Percentiles rank a stretch among this genome's conserved stretches.
Evolutionary conservation across 495 filamentous ascomycete genomes (phyloP).

Genomic region (Podospora tetraspora): DNA sequence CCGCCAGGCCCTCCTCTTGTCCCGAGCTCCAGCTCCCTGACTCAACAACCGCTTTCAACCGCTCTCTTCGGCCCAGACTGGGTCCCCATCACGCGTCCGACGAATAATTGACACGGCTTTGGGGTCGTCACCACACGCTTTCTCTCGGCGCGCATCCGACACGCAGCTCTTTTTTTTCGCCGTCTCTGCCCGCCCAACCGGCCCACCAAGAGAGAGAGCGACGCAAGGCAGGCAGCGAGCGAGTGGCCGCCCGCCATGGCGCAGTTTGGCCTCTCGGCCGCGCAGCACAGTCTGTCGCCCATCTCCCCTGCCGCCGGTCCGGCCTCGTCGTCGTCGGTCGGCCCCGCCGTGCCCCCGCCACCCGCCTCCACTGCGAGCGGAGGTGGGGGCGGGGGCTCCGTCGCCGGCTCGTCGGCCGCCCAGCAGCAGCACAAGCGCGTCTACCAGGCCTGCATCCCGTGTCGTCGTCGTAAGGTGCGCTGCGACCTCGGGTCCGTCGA

Average conservation of each 20-base stretch:
- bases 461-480: constrained; percentile 84
- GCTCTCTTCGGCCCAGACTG: constrained; percentile 16
- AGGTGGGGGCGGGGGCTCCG: constrained; percentile 5
- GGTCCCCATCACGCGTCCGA: constrained; percentile 1
- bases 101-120: constrained; percentile 6
- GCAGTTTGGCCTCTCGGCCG: constrained; percentile 26
- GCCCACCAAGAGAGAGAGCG: background rate
- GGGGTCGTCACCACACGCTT: background rate
- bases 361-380: constrained; percentile 7
- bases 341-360: constrained; percentile 17
- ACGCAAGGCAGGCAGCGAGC: background rate
- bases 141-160: background rate
- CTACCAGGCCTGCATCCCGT: constrained; percentile 87
- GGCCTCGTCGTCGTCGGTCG: constrained; percentile 20
- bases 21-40: constrained; percentile 19
- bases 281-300: constrained; percentile 27
- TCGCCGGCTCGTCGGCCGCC: background rate
- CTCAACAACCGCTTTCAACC: constrained; percentile 29
- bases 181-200: background rate
- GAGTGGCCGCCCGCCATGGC: constrained; percentile 23
- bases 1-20: constrained; percentile 4
- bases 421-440: constrained; percentile 58
- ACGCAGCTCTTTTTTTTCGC: background rate
- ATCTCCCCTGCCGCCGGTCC: constrained; percentile 26
- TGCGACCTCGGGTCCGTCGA: constrained; percentile 94